A percentile compares a stretch with the other conserved stretches of the same genome.
These are phyloP conservation scores for Teratosphaeria zuluensis DNA, from an alignment of 2,329 filamentous ascomycete genomes.

Conservation along the genomic window DNA sequence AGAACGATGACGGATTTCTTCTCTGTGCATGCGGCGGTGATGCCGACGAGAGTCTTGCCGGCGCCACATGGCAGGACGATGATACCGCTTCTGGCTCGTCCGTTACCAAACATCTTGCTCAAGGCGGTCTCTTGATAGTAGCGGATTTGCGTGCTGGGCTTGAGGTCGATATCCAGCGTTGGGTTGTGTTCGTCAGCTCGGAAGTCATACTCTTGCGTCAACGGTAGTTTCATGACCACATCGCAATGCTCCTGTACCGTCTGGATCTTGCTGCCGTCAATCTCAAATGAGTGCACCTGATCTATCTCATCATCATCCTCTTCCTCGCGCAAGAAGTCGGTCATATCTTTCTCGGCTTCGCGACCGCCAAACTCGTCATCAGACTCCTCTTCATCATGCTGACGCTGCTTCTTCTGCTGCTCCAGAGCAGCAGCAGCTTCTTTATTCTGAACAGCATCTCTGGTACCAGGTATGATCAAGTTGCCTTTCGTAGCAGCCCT, in stretches of 20 bases:
- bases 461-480: slow-evolving; percentile 88
- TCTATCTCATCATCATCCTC: slow-evolving; percentile 80
- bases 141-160: slow-evolving; percentile 80
- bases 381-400: slow-evolving; percentile 42
- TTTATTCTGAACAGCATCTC: slow-evolving; percentile 78
- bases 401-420: slow-evolving; percentile 30
- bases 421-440: slow-evolving; percentile 51
- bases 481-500: slow-evolving; percentile 78
- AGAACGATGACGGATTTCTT: slow-evolving; percentile 94
- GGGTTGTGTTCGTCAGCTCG: slow-evolving; percentile 81
- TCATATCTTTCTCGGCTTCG: slow-evolving; percentile 47
- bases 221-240: slow-evolving; percentile 72
- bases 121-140: slow-evolving; percentile 95
- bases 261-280: slow-evolving; percentile 72
- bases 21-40: slow-evolving; percentile 94
- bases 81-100: slow-evolving; percentile 90
- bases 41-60: slow-evolving; percentile 95
- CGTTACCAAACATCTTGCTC: slow-evolving; percentile 99
- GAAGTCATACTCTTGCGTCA: slow-evolving; percentile 96
- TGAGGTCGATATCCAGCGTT: slow-evolving; percentile 86
- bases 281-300: slow-evolving; percentile 87
- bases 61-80: slow-evolving; percentile 95
- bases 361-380: slow-evolving; percentile 45
- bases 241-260: slow-evolving; percentile 75
- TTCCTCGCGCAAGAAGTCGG: slow-evolving; percentile 59